Base-by-base conservation (phyloP, 2,329 filamentous ascomycete species). In the Rhytidhysteron rufulum region DNA sequence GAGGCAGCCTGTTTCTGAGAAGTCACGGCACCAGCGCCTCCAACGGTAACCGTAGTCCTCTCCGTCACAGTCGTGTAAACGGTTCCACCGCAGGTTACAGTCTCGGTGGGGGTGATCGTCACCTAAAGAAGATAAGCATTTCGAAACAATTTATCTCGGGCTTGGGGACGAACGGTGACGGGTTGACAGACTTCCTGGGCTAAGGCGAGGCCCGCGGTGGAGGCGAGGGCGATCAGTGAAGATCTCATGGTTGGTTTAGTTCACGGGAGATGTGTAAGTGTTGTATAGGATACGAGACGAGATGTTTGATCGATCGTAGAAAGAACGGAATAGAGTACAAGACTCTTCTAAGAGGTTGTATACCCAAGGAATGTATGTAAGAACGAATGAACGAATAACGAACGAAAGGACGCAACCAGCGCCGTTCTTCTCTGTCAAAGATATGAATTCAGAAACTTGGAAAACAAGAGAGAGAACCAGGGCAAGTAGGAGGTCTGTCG, bases 171-270 rank as follows among this genome's bases (percentile, higher is more conserved):
- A 48, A 57, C 15, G 48, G 40, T n/a, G 34, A 48, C 15, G n/a
- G n/a, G n/a, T n/a, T n/a, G n/a, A n/a, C 44, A 47, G 44, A 55
- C 58, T 18, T 52, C 45, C 31, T 57, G 54, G 18, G 55, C 58
- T 25, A 56, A 36, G 24, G 52, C 54, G 34, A 60, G 39, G 30
- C 54, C 33, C 5, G 33, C 24, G 27, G 16, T 24, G 13, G 37
- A 13, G 16, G 44, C 41, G 7, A 43, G 15, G n/a, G 36, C 21
- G 24, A 32, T 20, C 7, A 47, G 31, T 31, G 43, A 16, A 11
- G 40, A 44, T 36, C 45, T 49, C 47, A 49, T 49, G 18, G 35
- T 44, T 27, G 7, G 25, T 40, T 35, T 13, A 32, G 22, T 34
- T 29, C n/a, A n/a, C 19, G 32, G 35, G 15, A 36, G 20, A 34